These are phyloP conservation scores for Auricularia auricula-judae DNA, from an alignment of 768 basidiomycete species.

Conservation along the genomic window DNA sequence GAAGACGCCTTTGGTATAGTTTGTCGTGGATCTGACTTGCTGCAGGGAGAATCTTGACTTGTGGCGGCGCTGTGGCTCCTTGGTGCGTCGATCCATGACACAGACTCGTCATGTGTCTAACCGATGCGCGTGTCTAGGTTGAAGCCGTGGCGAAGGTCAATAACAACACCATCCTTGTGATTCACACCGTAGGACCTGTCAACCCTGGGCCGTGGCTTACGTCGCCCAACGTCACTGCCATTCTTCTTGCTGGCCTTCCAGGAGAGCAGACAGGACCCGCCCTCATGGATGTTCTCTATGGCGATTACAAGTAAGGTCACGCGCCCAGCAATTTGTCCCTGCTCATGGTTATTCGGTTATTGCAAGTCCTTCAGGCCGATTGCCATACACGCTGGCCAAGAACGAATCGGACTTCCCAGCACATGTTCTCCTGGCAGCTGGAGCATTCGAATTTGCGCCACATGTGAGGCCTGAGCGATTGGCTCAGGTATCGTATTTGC, in stretches of 20 bases:
- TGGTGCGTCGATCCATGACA: constrained; percentile 1
- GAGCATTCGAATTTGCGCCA: background rate
- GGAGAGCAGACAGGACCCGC: constrained; percentile 29
- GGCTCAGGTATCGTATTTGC: background rate
- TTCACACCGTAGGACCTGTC: constrained; percentile 51
- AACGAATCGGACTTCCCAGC: constrained; percentile 45
- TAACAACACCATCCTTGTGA: constrained; percentile 56
- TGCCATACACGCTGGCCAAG: constrained; percentile 74
- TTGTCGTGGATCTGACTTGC: background rate
- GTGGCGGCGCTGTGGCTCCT: constrained; percentile 8
- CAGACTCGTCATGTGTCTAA: background rate
- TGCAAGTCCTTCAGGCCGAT: constrained; percentile 39
- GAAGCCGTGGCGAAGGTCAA: constrained; percentile 13
- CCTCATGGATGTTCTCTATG: constrained; percentile 29
- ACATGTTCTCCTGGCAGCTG: constrained; percentile 18
- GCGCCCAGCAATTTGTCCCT: too few species aligned
- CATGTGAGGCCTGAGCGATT: background rate
- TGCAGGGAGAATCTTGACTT: constrained; percentile 10
- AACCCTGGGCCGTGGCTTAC: constrained; percentile 56
- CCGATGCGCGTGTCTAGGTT: background rate
- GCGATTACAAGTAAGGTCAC: constrained; percentile 18
- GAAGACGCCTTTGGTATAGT: background rate
- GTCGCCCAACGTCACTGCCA: constrained; percentile 61
- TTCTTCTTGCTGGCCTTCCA: constrained; percentile 34
- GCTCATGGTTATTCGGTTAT: too few species aligned